Conservation (phyloP, 202 grass and related monocot species). For the Carex arenaria region DNA sequence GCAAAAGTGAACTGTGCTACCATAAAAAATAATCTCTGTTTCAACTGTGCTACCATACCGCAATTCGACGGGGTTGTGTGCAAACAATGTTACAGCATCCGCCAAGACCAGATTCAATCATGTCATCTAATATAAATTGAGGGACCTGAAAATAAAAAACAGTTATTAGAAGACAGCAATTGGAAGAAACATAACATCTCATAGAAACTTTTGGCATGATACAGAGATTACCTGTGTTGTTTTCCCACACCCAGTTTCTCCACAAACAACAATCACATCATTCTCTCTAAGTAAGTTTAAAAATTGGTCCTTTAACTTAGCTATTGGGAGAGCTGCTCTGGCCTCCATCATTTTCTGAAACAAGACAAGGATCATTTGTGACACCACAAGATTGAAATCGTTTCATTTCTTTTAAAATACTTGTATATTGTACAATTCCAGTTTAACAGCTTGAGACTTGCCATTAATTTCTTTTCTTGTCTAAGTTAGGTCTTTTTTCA, state of each 20-base stretch:
- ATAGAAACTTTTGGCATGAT: background rate
- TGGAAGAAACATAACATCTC: background rate
- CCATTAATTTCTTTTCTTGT: background rate
- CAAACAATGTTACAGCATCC: constrained; percentile 89
- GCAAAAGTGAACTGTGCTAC: background rate
- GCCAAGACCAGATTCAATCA: constrained; percentile 81
- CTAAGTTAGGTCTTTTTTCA: background rate
- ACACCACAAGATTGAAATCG: background rate
- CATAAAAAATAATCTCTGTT: background rate
- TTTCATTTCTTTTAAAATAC: background rate
- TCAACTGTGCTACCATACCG: constrained; percentile 39
- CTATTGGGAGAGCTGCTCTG: constrained; percentile 82
- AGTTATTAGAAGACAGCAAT: constrained; percentile 19
- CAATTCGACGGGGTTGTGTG: constrained; percentile 89
- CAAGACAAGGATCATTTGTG: constrained; percentile 13
- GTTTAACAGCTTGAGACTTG: background rate
- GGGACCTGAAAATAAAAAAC: constrained; percentile 57
- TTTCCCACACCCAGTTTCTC: constrained; percentile 98
- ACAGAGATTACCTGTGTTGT: constrained; percentile 74
- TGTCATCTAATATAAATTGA: constrained; percentile 97
- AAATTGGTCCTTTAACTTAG: constrained; percentile 63
- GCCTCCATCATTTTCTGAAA: constrained; percentile 88
- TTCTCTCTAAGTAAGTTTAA: constrained; percentile 69
- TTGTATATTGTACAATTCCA: background rate
- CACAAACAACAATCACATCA: constrained; percentile 89